phyloP scores from a whole-genome alignment of 306 rosid species.

The Citrullus colocynthis region DNA sequence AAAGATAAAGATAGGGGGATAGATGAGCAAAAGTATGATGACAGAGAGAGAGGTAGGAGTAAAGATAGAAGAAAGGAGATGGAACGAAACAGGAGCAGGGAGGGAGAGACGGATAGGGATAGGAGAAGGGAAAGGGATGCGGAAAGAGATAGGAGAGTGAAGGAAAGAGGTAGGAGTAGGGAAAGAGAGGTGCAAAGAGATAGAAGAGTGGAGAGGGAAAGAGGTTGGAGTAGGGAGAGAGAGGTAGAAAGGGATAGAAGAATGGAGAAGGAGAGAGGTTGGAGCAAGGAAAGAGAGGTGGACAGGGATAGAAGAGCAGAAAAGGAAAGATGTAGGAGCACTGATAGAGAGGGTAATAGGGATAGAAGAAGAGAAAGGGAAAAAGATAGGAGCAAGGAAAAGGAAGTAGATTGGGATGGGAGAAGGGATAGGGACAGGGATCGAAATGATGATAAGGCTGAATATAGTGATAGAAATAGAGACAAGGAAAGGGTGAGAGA shows the following conservation, averaged over 20 bases:
- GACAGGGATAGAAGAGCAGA: constrained; percentile 28
- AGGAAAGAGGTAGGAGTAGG: constrained; percentile 29
- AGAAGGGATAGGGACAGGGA: constrained; percentile 19
- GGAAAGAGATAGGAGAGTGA: constrained; percentile 30
- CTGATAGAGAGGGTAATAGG: constrained; percentile 27
- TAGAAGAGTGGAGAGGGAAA: constrained; percentile 32
- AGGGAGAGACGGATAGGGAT: constrained; percentile 33
- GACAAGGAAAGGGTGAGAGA: constrained; percentile 13
- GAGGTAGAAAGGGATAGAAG: constrained; percentile 23
- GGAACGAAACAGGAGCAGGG: constrained; percentile 38
- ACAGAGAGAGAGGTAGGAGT: constrained; percentile 40
- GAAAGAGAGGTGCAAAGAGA: constrained; percentile 32
- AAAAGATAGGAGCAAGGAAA: not conserved
- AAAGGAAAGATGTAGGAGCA: constrained; percentile 28
- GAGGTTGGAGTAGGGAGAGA: constrained; percentile 35
- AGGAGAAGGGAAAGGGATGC: constrained; percentile 29
- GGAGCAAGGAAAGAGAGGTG: constrained; percentile 36
- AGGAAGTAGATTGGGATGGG: constrained; percentile 14
- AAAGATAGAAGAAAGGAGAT: constrained; percentile 37
- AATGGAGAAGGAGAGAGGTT: constrained; percentile 30
- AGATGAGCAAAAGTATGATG: constrained; percentile 21
- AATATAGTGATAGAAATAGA: constrained; percentile 12
- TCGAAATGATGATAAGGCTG: constrained; percentile 12
- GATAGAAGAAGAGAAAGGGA: constrained; percentile 22
- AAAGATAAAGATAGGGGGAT: constrained; percentile 41